These are phyloP conservation scores for Solanum chmielewskii DNA, from an alignment of 257 asterid species.

Conservation along the genomic window DNA sequence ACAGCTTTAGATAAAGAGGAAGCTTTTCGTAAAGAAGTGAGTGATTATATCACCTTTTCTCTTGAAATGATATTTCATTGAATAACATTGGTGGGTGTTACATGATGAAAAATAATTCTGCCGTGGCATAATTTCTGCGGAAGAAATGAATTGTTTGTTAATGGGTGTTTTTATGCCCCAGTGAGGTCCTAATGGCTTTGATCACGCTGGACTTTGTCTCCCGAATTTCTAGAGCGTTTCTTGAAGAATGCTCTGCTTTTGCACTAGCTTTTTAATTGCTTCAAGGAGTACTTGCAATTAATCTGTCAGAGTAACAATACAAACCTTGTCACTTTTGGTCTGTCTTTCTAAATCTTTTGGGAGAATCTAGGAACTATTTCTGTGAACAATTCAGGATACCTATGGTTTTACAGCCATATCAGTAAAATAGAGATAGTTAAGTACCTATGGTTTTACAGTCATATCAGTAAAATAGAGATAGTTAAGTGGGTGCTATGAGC, in stretches of 20 bases:
- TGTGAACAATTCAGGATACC: not conserved
- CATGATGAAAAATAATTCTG: not conserved
- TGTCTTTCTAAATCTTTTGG: not conserved
- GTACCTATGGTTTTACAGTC: not conserved
- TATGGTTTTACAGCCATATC: not conserved
- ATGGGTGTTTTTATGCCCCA: not conserved
- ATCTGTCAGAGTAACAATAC: not conserved
- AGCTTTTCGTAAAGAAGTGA: constrained; percentile 83
- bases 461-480: not conserved
- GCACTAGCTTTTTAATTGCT: not conserved
- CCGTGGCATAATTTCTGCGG: not conserved
- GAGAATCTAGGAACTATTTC: not conserved
- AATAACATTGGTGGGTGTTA: not conserved
- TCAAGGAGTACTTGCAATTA: not conserved
- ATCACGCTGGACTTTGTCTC: not conserved
- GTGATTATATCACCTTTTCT: constrained; percentile 10
- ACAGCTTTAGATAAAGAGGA: constrained; percentile 83
- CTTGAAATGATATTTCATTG: not conserved
- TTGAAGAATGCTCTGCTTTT: not conserved
- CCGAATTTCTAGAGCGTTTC: not conserved
- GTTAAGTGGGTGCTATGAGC: not conserved
- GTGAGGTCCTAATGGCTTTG: not conserved
- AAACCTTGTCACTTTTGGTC: not conserved
- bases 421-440: not conserved
- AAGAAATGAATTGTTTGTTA: not conserved